Conservation (phyloP, 331 rosid species). For the Stylosanthes scabra region DNA sequence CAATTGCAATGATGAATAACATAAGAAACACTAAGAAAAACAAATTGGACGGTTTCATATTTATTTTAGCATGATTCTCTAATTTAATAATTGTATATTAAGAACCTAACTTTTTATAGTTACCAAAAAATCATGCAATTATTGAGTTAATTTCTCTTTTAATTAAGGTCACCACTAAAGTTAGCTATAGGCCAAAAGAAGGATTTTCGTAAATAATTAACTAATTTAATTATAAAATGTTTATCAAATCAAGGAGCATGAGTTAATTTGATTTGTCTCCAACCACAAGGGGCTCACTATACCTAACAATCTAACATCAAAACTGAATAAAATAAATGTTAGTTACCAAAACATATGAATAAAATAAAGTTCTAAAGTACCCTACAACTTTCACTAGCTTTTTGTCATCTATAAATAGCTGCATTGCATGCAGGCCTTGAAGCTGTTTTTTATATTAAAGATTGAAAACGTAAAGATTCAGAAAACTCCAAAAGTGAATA, state of each 20-base stretch:
- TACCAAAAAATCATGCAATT: background rate
- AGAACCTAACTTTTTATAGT: constrained; percentile 6
- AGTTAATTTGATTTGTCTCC: constrained; percentile 25
- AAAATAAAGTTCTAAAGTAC: background rate
- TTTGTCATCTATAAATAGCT: background rate
- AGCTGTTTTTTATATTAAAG: background rate
- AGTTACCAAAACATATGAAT: background rate
- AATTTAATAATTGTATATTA: background rate
- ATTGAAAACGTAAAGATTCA: constrained; percentile 1
- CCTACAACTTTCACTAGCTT: background rate
- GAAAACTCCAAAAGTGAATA: background rate
- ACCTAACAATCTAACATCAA: constrained; percentile 16
- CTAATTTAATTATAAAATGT: constrained; percentile 1
- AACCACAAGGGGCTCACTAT: constrained; percentile 25
- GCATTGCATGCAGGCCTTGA: background rate
- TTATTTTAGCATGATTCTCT: background rate
- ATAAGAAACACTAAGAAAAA: constrained; percentile 11
- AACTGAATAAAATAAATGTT: constrained; percentile 2
- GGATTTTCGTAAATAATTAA: constrained; percentile 26
- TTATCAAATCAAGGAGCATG: constrained; percentile 7
- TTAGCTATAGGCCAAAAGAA: constrained; percentile 10
- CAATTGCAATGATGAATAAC: constrained; percentile 39
- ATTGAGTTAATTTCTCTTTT: no score
- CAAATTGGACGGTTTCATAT: background rate
- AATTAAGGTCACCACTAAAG: no score